Base-by-base conservation (phyloP, 1,284 basidiomycete genomes). In the Sporisorium sorghi region DNA sequence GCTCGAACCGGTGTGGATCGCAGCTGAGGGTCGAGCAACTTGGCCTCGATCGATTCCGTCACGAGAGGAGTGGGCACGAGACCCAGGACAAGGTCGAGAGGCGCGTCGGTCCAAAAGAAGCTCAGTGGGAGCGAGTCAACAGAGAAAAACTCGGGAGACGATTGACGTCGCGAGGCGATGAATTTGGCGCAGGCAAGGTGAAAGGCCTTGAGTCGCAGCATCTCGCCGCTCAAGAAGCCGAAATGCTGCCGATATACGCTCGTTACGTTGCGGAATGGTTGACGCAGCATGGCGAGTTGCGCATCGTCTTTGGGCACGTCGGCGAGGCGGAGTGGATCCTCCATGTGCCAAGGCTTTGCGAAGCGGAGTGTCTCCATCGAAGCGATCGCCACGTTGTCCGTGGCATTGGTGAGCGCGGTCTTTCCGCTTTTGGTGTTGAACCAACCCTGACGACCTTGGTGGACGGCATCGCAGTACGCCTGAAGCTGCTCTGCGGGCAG, bases 51-150 rank as follows among this genome's bases (percentile, higher is more conserved):
- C 9, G 47, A 5, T 35, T 63, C 70, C 3, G 55, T 21, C 43
- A 60, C 30, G n/a, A 35, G n/a, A 6, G 23, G 48, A 15, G 64
- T 53, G 3, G 58, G 47, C 3, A 64, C 60, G 19, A 75, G 35
- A 2, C 39, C 73, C n/a, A 75, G 39, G 52, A 66, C 56, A 21
- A 74, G 62, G 47, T 76, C 71, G 21, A 80, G 61, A 11, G 78
- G 60, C 3, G 58, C 67, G 19, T 74, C 56, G 26, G 76, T 71
- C 72, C 75, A 77, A 26, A 80, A 80, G 61, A 67, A 80, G 53
- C 59, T 64, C 10, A 80, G 54, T 11, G 43, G 49, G 12, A 78
- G 35, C n/a, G 46, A 40, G 14, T 28, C 28, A 10, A 28, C 30
- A 2, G 35, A 26, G 12, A 15, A 17, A 0, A 21, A 21, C 37